phyloP scores from a whole-genome alignment of 2,329 filamentous ascomycete genomes.

The Aspergillus fischeri region DNA sequence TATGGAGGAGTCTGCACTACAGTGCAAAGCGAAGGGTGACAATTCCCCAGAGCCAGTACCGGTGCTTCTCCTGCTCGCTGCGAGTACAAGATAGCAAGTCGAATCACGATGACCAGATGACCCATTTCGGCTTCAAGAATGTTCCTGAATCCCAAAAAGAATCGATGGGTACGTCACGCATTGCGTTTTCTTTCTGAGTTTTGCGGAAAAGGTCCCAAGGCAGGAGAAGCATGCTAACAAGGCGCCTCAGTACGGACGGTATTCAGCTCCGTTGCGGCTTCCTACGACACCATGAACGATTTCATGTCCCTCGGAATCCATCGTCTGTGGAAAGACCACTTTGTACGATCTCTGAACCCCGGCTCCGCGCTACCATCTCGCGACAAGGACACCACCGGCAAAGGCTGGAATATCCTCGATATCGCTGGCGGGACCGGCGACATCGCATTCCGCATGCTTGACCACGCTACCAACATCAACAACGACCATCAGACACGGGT shows the following conservation, averaged over 20 bases:
- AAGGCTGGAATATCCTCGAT: slow-evolving; percentile 76
- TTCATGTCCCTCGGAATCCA: slow-evolving; percentile 98
- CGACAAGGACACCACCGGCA: slow-evolving; percentile 25
- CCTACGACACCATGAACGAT: slow-evolving; percentile 98
- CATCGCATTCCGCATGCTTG: slow-evolving; percentile 93
- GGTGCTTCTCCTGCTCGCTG: slow-evolving; percentile 50
- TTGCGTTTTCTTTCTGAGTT: neutral
- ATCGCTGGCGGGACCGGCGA: slow-evolving; percentile 96
- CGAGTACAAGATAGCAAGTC: slow-evolving; percentile 37
- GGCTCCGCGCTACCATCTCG: slow-evolving; percentile 51
- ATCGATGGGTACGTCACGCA: slow-evolving; percentile 49
- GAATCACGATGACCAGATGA: slow-evolving; percentile 55
- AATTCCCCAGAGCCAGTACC: slow-evolving; percentile 32
- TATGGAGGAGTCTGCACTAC: slow-evolving; percentile 35
- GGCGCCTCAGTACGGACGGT: slow-evolving; percentile 66
- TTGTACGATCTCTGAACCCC: slow-evolving; percentile 86
- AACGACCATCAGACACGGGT: slow-evolving; percentile 75
- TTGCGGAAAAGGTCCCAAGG: neutral
- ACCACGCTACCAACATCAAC: slow-evolving; percentile 78
- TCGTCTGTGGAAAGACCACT: slow-evolving; percentile 95
- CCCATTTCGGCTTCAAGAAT: slow-evolving; percentile 88
- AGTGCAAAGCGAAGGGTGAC: slow-evolving; percentile 28
- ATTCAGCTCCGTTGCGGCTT: slow-evolving; percentile 90
- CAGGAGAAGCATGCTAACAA: slow-evolving; percentile 1
- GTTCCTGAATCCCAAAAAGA: slow-evolving; percentile 77